Evolutionary conservation across 495 filamentous ascomycete genomes (phyloP).

Genomic region (Podospora fimiseda): DNA sequence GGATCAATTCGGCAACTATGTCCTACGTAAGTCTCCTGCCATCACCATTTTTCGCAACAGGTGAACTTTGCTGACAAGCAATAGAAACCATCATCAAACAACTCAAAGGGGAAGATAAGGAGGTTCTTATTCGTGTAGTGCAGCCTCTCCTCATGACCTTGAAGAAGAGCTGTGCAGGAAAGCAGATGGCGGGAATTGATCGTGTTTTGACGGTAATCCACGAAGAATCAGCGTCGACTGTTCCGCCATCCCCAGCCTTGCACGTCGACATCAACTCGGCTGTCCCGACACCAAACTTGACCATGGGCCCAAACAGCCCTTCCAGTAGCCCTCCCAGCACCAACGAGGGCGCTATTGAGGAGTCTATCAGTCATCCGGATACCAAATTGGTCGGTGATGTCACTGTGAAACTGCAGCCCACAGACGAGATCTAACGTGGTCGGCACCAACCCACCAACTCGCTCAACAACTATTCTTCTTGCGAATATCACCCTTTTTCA

Average conservation of each 20-base stretch:
- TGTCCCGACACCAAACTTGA: slow-evolving; percentile 52
- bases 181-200: slow-evolving; percentile 69
- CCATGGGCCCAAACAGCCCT: slow-evolving; percentile 58
- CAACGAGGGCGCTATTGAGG: slow-evolving; percentile 48
- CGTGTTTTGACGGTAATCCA: slow-evolving; percentile 25
- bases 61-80: slow-evolving; percentile 33
- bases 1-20: slow-evolving; percentile 94
- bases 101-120: slow-evolving; percentile 54
- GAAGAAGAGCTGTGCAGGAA: slow-evolving; percentile 69
- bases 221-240: slow-evolving; percentile 16
- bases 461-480: too few species aligned
- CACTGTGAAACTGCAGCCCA: background rate
- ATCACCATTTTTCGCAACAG: too few species aligned
- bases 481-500: background rate
- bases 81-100: slow-evolving; percentile 47
- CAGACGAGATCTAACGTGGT: slow-evolving; percentile 1
- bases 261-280: slow-evolving; percentile 46
- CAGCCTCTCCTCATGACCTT: slow-evolving; percentile 64
- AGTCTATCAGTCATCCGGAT: slow-evolving; percentile 6
- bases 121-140: slow-evolving; percentile 63
- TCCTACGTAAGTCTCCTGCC: slow-evolving; percentile 68
- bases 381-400: slow-evolving; percentile 1
- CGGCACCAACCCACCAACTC: too few species aligned
- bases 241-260: slow-evolving; percentile 30
- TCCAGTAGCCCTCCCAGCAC: slow-evolving; percentile 58